Evolutionary conservation across 2,329 filamentous ascomycete species (phyloP).

Genomic region (Penicillium expansum): DNA sequence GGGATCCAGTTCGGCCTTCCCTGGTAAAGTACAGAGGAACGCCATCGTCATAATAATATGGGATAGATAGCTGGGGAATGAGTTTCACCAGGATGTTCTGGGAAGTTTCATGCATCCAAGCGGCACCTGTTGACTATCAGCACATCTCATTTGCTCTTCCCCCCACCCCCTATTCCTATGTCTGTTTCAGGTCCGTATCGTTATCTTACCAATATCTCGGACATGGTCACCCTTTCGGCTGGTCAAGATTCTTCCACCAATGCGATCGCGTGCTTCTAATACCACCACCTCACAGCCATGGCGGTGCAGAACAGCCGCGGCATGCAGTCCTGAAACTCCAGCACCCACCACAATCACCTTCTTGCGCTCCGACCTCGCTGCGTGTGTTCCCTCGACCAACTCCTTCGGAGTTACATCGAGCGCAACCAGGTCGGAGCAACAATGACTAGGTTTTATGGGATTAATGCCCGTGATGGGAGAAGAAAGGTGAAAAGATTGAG

Average conservation of each 20-base stretch:
- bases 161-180: background rate
- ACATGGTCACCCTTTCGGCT: conserved; percentile 36
- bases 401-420: conserved; percentile 19
- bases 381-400: conserved; percentile 21
- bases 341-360: conserved; percentile 37
- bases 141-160: background rate
- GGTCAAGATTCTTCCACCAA: conserved; percentile 42
- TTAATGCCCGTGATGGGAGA: conserved; percentile 11
- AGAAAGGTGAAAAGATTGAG: conserved; percentile 27
- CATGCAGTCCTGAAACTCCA: conserved; percentile 37
- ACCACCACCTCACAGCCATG: conserved; percentile 37
- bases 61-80: conserved; percentile 42
- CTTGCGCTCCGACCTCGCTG: conserved; percentile 21
- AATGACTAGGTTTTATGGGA: conserved; percentile 28
- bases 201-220: conserved; percentile 41
- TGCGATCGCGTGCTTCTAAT: conserved; percentile 37
- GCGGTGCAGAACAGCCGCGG: conserved; percentile 34
- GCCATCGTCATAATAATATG: conserved; percentile 48
- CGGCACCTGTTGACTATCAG: conserved; percentile 34
- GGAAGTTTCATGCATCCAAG: conserved; percentile 48
- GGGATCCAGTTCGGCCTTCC: conserved; percentile 43
- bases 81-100: conserved; percentile 47
- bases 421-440: conserved; percentile 23
- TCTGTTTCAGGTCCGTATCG: background rate
- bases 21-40: conserved; percentile 44